Conservation (phyloP, 2,329 filamentous ascomycete genomes). For the Fusarium sp. region DNA sequence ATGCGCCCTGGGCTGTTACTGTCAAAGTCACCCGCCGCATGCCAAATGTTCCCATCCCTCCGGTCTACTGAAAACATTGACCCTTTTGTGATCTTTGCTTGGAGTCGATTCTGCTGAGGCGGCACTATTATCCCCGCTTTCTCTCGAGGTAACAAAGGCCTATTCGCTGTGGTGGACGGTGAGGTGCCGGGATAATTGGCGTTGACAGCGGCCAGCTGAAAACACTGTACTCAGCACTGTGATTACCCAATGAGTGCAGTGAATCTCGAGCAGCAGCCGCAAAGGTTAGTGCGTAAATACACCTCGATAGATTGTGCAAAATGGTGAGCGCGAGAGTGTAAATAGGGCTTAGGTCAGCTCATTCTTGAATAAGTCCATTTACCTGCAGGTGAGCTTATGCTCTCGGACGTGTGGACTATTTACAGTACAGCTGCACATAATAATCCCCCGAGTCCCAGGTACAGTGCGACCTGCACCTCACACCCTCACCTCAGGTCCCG, state of each 20-base stretch:
- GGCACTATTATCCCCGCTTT: constrained; percentile 13
- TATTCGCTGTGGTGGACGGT: constrained; percentile 12
- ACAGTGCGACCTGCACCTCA: constrained; percentile 11
- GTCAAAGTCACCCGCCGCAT: constrained; percentile 13
- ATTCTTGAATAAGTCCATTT: constrained; percentile 7
- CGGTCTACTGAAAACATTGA: constrained; percentile 16
- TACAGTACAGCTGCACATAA: constrained; percentile 5
- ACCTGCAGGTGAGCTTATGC: constrained; percentile 32
- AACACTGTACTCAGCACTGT: constrained; percentile 27
- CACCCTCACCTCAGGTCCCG: not conserved
- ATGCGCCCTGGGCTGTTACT: constrained; percentile 17
- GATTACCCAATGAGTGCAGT: not conserved
- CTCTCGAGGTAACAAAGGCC: constrained; percentile 23
- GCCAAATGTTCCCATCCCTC: constrained; percentile 16
- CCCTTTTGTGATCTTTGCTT: constrained; percentile 14
- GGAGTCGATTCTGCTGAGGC: constrained; percentile 3
- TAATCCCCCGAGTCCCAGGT: not conserved
- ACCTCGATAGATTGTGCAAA: not conserved
- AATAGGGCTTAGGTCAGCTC: constrained; percentile 26
- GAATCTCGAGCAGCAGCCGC: not conserved
- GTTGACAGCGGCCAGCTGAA: not conserved
- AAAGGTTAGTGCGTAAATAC: not conserved
- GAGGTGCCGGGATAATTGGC: constrained; percentile 14
- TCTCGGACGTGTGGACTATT: constrained; percentile 26
- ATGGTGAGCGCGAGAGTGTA: not conserved